phyloP scores from a whole-genome alignment of 2,329 filamentous ascomycete species.

The Chaetomiaceae sp. region DNA sequence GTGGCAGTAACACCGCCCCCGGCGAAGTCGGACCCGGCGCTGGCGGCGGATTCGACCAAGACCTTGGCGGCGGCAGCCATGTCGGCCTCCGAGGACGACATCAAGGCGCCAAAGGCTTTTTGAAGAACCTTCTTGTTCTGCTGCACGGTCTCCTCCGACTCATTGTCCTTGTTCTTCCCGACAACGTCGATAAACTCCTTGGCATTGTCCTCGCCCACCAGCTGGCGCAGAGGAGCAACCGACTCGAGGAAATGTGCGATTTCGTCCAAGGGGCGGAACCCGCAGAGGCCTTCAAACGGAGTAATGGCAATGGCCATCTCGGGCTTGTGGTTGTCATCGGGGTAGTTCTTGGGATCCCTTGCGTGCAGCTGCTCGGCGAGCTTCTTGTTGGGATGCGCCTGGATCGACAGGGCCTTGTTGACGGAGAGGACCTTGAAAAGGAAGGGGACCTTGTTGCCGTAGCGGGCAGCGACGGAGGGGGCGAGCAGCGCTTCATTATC shows the following conservation, averaged over 20 bases:
- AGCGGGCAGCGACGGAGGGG: constrained; percentile 65
- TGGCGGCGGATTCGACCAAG: constrained; percentile 66
- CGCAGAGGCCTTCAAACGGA: constrained; percentile 91
- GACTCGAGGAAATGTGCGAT: constrained; percentile 75
- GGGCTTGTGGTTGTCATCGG: constrained; percentile 98
- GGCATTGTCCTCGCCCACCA: constrained; percentile 64
- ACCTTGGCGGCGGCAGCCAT: constrained; percentile 61
- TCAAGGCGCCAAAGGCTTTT: constrained; percentile 69
- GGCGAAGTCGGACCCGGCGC: constrained; percentile 69
- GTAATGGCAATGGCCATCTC: constrained; percentile 99
- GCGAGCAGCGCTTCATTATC: constrained; percentile 84
- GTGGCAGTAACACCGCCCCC: constrained; percentile 65
- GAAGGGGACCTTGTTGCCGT: constrained; percentile 82
- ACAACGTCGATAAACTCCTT: constrained; percentile 52
- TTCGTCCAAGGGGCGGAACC: constrained; percentile 83
- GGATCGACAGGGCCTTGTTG: constrained; percentile 92
- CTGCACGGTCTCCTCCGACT: constrained; percentile 32
- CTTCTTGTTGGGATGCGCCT: constrained; percentile 94
- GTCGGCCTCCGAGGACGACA: constrained; percentile 67
- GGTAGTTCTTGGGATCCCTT: constrained; percentile 88
- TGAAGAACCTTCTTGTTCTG: constrained; percentile 77
- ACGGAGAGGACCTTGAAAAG: constrained; percentile 98
- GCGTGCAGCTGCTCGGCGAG: constrained; percentile 84
- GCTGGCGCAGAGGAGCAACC: constrained; percentile 52
- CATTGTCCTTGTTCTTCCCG: constrained; percentile 40